Conservation (phyloP, 441 rosid genomes). For the Biscutella auriculata region DNA sequence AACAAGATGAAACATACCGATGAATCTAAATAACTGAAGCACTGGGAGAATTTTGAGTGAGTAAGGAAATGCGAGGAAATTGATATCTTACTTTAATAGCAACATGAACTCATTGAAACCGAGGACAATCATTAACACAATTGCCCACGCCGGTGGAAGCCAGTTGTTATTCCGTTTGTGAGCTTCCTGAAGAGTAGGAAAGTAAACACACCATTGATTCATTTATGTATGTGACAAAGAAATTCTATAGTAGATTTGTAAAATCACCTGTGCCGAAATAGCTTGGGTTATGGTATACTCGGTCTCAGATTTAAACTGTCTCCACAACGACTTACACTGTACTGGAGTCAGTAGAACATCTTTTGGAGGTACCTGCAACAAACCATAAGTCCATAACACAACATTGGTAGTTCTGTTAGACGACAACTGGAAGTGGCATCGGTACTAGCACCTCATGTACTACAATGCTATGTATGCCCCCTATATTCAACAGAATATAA, state of each 20-base stretch:
- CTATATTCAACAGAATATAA: no score
- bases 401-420: not conserved
- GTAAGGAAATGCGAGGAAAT: not conserved
- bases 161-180: conserved; percentile 55
- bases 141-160: conserved; percentile 85
- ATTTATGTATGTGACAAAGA: not conserved
- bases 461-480: no score
- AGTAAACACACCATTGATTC: not conserved
- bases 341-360: conserved; percentile 54
- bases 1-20: conserved; percentile 15
- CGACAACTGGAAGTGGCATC: not conserved
- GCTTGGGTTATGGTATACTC: conserved; percentile 68
- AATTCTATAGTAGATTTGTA: not conserved
- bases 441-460: not conserved
- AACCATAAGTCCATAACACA: no score
- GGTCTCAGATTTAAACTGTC: conserved; percentile 70
- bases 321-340: conserved; percentile 70
- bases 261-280: conserved; percentile 62
- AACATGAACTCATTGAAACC: conserved; percentile 81
- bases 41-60: not conserved
- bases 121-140: conserved; percentile 57
- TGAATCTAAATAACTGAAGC: not conserved
- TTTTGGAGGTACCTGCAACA: conserved; percentile 42
- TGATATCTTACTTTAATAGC: conserved; percentile 46
- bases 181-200: conserved; percentile 52